phyloP scores from a whole-genome alignment of 2,329 filamentous ascomycete genomes.

The Penicillium palitans region DNA sequence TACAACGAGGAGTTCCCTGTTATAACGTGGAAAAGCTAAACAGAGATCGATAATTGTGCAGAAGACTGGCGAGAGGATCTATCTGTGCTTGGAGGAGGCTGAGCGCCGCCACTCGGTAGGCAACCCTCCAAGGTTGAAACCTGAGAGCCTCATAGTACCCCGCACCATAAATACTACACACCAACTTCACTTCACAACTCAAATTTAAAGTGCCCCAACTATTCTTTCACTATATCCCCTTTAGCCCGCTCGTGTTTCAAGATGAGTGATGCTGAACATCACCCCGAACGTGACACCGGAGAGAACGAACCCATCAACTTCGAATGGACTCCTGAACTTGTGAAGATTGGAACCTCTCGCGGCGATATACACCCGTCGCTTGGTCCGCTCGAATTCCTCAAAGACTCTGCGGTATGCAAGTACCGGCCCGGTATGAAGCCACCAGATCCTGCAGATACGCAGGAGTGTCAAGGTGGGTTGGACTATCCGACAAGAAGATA shows the following conservation, averaged over 20 bases:
- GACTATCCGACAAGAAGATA: not conserved
- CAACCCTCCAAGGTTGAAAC: too few relatives aligned
- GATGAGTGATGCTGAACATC: not conserved
- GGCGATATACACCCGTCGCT: not conserved
- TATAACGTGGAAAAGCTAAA: too few relatives aligned
- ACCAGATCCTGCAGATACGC: not conserved
- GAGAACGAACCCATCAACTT: not conserved
- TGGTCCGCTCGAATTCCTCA: not conserved
- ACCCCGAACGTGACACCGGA: not conserved
- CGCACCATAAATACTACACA: not conserved
- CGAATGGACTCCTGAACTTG: not conserved
- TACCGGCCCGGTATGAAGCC: not conserved
- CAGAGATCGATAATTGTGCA: too few relatives aligned
- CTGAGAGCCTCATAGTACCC: not conserved
- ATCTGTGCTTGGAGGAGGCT: too few relatives aligned
- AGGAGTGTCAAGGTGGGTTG: not conserved
- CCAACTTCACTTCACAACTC: too few relatives aligned
- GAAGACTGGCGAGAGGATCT: too few relatives aligned
- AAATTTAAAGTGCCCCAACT: not conserved
- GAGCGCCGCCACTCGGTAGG: too few relatives aligned
- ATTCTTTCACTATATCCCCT: not conserved
- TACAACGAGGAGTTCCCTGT: too few relatives aligned
- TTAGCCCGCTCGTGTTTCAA: not conserved
- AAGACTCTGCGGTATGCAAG: fast-evolving
- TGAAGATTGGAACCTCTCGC: not conserved